Percentiles rank a stretch among this genome's conserved stretches.
phyloP scores from a whole-genome alignment of 441 rosid genomes.

The Melastoma candidum region DNA sequence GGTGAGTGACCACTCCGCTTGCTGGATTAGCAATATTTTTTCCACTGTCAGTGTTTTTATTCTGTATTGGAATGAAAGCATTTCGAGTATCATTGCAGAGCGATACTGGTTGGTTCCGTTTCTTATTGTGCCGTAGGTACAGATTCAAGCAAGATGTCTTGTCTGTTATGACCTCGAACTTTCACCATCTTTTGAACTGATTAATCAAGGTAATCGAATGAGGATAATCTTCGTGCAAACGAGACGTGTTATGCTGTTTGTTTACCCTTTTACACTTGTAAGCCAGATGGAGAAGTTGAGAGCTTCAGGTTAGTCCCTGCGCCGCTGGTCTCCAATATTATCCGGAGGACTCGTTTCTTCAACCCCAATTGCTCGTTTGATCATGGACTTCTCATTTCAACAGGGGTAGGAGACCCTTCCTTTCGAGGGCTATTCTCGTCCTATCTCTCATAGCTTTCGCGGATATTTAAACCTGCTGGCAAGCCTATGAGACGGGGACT shows the following conservation, averaged over 20 bases:
- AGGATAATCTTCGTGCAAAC: not conserved
- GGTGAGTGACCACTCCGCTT: conserved; percentile 24
- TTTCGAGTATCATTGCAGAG: conserved; percentile 27
- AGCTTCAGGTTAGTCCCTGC: conserved; percentile 69
- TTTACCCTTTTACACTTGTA: not conserved
- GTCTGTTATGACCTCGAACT: conserved; percentile 73
- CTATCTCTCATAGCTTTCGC: no score
- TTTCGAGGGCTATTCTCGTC: not conserved
- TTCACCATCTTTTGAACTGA: conserved; percentile 51
- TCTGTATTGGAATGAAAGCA: no score
- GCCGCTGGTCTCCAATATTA: conserved; percentile 53
- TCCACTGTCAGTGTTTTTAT: no score
- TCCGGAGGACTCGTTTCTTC: conserved; percentile 51
- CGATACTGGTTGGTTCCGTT: conserved; percentile 73
- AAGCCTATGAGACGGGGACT: no score
- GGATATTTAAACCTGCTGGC: no score
- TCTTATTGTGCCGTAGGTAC: conserved; percentile 57
- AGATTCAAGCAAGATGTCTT: conserved; percentile 71
- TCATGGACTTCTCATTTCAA: conserved; percentile 73
- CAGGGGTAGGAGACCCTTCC: conserved; percentile 47
- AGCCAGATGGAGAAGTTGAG: conserved; percentile 88
- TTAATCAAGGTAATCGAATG: conserved; percentile 45
- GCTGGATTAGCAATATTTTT: no score
- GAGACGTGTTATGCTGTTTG: not conserved
- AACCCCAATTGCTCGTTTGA: conserved; percentile 77